A percentile compares a stretch with the other conserved stretches of the same genome.
phyloP scores from a whole-genome alignment of 2,329 filamentous ascomycete genomes.

The Pseudonectria buxi region DNA sequence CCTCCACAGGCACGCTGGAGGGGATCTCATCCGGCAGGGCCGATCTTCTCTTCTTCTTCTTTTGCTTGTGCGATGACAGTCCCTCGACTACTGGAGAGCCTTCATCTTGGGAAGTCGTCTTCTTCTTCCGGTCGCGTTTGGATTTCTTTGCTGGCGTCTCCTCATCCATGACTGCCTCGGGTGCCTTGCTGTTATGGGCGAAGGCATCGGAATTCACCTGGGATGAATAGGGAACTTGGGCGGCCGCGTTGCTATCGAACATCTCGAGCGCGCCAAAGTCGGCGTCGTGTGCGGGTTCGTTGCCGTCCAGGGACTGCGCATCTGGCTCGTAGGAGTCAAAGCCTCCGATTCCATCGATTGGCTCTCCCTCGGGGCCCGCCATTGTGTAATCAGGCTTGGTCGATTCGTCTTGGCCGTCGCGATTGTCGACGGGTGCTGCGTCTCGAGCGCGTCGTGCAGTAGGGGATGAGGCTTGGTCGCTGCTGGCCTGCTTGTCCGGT shows the following conservation, averaged over 20 bases:
- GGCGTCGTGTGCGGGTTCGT: conserved; percentile 18
- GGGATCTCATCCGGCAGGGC: conserved; percentile 11
- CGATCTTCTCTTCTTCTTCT: conserved; percentile 22
- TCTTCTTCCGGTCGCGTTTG: conserved; percentile 26
- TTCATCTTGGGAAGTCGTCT: conserved; percentile 11
- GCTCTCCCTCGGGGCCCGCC: conserved; percentile 16
- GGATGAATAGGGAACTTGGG: conserved; percentile 25
- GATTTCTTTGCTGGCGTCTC: conserved; percentile 19
- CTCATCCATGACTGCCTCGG: conserved; percentile 25
- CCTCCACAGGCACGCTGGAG: conserved; percentile 11
- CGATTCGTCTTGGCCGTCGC: conserved; percentile 12
- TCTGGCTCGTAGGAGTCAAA: conserved; percentile 21
- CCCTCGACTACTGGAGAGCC: conserved; percentile 11
- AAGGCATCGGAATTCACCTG: conserved; percentile 13
- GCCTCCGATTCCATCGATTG: conserved; percentile 20
- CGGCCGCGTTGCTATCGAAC: conserved; percentile 30
- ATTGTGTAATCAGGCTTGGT: conserved; percentile 9
- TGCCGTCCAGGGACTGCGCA: conserved; percentile 14
- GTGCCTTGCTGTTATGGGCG: conserved; percentile 12
- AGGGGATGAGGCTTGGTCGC: conserved; percentile 10
- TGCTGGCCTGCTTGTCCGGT: conserved; percentile 15
- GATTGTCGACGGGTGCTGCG: conserved; percentile 8
- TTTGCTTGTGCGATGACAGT: conserved; percentile 16
- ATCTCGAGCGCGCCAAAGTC: conserved; percentile 32
- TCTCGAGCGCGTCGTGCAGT: conserved; percentile 9